A percentile compares a stretch with the other conserved stretches of the same genome.
These are phyloP conservation scores for Stagonosporopsis vannaccii DNA, from an alignment of 2,329 filamentous ascomycete genomes.

Conservation along the genomic window DNA sequence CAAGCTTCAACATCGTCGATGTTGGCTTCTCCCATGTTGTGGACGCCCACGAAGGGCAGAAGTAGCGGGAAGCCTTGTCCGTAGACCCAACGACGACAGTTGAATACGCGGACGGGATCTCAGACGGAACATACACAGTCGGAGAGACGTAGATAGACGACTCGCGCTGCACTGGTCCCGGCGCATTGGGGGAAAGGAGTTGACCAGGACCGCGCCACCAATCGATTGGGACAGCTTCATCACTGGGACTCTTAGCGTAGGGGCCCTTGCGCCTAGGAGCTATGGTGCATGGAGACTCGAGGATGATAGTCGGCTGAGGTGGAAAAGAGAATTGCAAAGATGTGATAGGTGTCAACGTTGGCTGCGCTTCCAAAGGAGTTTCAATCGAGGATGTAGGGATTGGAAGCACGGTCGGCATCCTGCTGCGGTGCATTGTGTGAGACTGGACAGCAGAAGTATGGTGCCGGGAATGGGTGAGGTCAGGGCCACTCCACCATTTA, in stretches of 20 bases:
- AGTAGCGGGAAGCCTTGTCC: neutral
- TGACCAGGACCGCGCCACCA: slow-evolving; percentile 6
- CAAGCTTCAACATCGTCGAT: neutral
- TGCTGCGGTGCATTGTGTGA: neutral
- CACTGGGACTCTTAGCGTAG: no score
- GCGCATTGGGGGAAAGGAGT: neutral
- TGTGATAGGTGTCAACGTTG: neutral
- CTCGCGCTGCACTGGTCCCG: neutral
- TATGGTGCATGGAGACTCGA: neutral
- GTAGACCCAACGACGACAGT: neutral
- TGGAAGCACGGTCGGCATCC: neutral
- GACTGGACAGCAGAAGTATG: neutral
- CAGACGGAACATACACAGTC: neutral
- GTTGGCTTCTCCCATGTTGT: neutral
- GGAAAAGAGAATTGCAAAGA: neutral
- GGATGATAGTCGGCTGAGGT: neutral
- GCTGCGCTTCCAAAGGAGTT: neutral
- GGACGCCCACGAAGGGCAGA: slow-evolving; percentile 5
- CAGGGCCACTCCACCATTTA: neutral
- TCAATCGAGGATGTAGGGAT: neutral
- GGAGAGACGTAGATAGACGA: neutral
- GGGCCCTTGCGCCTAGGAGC: neutral
- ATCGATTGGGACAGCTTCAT: neutral
- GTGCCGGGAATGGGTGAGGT: neutral
- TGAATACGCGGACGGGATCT: neutral